Conservation (phyloP, 1,139 yeast genomes). For the Blastobotrys serpentis region DNA sequence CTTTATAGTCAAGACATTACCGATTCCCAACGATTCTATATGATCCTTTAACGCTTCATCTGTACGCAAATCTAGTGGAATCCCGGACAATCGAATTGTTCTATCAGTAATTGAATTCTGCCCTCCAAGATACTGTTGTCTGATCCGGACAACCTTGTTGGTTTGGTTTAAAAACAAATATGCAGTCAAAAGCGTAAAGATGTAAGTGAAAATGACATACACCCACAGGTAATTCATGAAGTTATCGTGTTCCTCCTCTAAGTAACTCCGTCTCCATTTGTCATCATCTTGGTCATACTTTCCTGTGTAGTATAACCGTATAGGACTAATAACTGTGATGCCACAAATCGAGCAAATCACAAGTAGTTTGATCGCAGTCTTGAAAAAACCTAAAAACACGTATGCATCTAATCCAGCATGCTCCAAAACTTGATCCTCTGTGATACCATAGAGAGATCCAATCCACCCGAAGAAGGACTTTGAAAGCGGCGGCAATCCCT, state of each 20-base stretch:
- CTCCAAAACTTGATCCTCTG: conserved; percentile 75
- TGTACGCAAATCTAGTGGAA: conserved; percentile 78
- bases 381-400: conserved; percentile 78
- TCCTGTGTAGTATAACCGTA: conserved; percentile 70
- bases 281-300: conserved; percentile 58
- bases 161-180: conserved; percentile 67
- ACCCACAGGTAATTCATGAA: conserved; percentile 57
- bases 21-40: conserved; percentile 74
- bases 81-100: conserved; percentile 84
- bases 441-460: conserved; percentile 57
- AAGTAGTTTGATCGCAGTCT: conserved; percentile 67
- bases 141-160: conserved; percentile 62
- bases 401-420: conserved; percentile 94
- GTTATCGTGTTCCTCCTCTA: conserved; percentile 35
- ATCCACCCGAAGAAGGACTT: conserved; percentile 77
- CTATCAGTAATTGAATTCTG: conserved; percentile 92
- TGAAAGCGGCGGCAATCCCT: conserved; percentile 44
- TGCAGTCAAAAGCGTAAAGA: conserved; percentile 71
- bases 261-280: conserved; percentile 25
- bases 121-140: conserved; percentile 81
- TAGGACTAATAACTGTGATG: conserved; percentile 65
- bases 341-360: conserved; percentile 61
- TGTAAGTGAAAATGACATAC: conserved; percentile 82
- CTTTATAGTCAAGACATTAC: conserved; percentile 71
- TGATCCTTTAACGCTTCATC: conserved; percentile 67